Evolutionary conservation across 768 basidiomycete genomes (phyloP), one percentile per base, ranked within the genome.

Genomic region (Leucosporidium yakuticum): DNA sequence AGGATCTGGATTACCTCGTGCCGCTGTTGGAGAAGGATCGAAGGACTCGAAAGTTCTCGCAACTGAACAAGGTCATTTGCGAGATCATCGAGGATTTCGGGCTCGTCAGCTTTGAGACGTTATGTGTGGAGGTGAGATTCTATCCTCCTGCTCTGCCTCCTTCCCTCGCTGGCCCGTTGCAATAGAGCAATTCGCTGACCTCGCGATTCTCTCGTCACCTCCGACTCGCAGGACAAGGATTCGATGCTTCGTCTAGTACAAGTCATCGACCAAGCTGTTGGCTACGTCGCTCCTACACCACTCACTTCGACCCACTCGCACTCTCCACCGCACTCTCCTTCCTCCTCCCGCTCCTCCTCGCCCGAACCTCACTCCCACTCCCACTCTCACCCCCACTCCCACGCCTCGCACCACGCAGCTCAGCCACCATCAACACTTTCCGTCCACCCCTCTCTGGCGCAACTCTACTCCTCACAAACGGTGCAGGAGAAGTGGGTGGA

Each of bases 41-140:
- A 0, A 77, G 85, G 1, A 84, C 88, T 0, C 85, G 87, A 2
- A 86, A 86, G 19, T 96, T 86, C 74, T 80, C 84, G 0, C 86
- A 86, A 12, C 80, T 99, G 55, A 98, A 97, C 77, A 86, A 88
- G 83, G 88, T 89, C 0, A 87, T 98, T 76, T 88, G 91, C 67
- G 92, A 89, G 20, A 78, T 98, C n/a, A 85, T 98, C 50, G 93
- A 97, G 77, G 95, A 97, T 77, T 97, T 86, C 77, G 83, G 87
- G 47, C 84, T 97, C 23, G 92, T 99, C 21, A 90, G 91, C 1
- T 99, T 99, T 73, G 94, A 98, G 80, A 98, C 96, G 0, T 83
- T 99, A 1, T 93, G 94, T 0, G 93, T 99, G 19, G 96, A 99
- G 83, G 91, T 89, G 70, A 63, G 84, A n/a, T n/a, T 74, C 11